phyloP scores from a whole-genome alignment of 352 stramenopile genomes.

The Phytophthora uliginosa region DNA sequence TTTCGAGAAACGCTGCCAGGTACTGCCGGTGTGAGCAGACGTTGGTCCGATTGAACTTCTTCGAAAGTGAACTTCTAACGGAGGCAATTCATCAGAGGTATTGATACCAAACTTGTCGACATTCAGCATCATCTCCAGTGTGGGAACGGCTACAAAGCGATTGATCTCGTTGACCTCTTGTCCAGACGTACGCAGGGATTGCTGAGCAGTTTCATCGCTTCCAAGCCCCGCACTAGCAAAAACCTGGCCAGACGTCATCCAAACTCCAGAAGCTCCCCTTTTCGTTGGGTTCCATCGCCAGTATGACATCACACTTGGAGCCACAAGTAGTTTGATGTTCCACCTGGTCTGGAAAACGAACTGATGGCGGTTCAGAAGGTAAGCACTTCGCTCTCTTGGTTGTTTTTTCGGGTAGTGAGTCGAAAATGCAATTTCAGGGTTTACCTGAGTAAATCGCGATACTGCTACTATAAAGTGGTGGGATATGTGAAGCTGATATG shows the following conservation, averaged over 20 bases:
- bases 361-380: slow-evolving; percentile 5
- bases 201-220: slow-evolving; percentile 31
- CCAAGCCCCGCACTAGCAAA: slow-evolving; percentile 68
- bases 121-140: slow-evolving; percentile 67
- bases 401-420: background rate
- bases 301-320: slow-evolving; percentile 70
- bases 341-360: slow-evolving; percentile 36
- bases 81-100: slow-evolving; percentile 48
- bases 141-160: slow-evolving; percentile 47
- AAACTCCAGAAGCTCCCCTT: slow-evolving; percentile 42
- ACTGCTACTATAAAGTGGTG: slow-evolving; percentile 53
- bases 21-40: slow-evolving; percentile 52
- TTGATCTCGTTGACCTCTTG: slow-evolving; percentile 53
- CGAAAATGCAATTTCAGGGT: slow-evolving; percentile 24
- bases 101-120: slow-evolving; percentile 66
- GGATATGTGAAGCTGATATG: slow-evolving; percentile 76
- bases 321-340: slow-evolving; percentile 73
- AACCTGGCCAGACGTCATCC: slow-evolving; percentile 66
- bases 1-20: slow-evolving; percentile 59
- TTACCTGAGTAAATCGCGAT: slow-evolving; percentile 32
- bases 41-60: slow-evolving; percentile 43
- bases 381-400: background rate
- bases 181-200: slow-evolving; percentile 23
- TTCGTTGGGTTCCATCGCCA: slow-evolving; percentile 45
- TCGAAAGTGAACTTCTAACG: slow-evolving; percentile 57